Evolutionary conservation across 2,329 filamentous ascomycete genomes (phyloP).

Genomic region (Chaetomium sp.): DNA sequence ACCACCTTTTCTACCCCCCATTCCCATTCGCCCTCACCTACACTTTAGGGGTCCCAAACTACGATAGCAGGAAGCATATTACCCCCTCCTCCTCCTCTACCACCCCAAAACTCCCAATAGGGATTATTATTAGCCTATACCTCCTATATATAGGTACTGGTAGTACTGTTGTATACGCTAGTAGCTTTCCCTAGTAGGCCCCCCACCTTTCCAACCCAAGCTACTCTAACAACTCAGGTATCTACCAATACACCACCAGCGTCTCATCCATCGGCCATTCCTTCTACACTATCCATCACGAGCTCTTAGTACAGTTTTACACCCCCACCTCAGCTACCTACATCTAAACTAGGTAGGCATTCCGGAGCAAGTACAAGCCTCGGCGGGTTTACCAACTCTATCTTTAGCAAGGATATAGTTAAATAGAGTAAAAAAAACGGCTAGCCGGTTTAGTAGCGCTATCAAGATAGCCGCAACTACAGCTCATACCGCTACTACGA

Average conservation of each 20-base stretch:
- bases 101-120: not conserved
- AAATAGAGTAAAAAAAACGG: slow-evolving; percentile 35
- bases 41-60: not conserved
- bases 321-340: not conserved
- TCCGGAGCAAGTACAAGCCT: slow-evolving; percentile 16
- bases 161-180: slow-evolving; percentile 15
- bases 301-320: slow-evolving; percentile 6
- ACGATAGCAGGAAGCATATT: not conserved
- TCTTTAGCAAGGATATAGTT: slow-evolving; percentile 34
- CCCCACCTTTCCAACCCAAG: not conserved
- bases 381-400: slow-evolving; percentile 27
- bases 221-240: not conserved
- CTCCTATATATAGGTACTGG: too few relatives aligned
- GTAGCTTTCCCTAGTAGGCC: slow-evolving; percentile 23
- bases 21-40: slow-evolving; percentile 5
- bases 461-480: slow-evolving; percentile 29
- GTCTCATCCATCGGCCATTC: slow-evolving; percentile 21
- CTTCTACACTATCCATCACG: slow-evolving; percentile 18
- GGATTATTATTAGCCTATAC: not conserved
- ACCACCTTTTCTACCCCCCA: not conserved
- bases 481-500: slow-evolving; percentile 27
- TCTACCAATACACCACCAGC: slow-evolving; percentile 5
- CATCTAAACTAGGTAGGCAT: slow-evolving; percentile 13
- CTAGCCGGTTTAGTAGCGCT: slow-evolving; percentile 26
- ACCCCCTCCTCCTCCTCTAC: too few relatives aligned